A percentile compares a stretch with the other conserved stretches of the same genome.
Conservation (phyloP, 495 filamentous ascomycete species). For the Aspergillus kassunensis region DNA sequence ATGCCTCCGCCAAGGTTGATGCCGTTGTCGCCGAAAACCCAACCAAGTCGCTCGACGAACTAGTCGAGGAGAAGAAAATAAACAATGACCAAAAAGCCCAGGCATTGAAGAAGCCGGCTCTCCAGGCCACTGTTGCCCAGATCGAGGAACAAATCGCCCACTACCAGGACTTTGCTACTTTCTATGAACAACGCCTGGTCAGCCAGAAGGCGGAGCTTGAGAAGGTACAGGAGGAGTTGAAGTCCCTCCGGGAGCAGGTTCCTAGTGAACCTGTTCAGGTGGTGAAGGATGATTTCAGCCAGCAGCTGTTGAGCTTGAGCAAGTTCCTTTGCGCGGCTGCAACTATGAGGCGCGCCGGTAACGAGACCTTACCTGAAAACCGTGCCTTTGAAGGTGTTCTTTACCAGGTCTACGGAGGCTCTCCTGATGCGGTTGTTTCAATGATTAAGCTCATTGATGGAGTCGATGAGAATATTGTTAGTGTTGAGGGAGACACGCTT, state of each 20-base stretch:
- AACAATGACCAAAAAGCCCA: conserved; percentile 90
- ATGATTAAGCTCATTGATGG: conserved; percentile 85
- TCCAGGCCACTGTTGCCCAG: conserved; percentile 69
- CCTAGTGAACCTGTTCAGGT: conserved; percentile 60
- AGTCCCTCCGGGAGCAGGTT: conserved; percentile 62
- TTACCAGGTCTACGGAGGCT: conserved; percentile 82
- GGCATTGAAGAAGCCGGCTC: conserved; percentile 80
- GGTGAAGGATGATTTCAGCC: conserved; percentile 46
- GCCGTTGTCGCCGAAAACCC: conserved; percentile 72
- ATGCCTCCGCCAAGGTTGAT: conserved; percentile 74
- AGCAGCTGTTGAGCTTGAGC: conserved; percentile 61
- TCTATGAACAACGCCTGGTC: conserved; percentile 64
- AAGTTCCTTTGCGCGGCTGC: conserved; percentile 80
- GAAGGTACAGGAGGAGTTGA: conserved; percentile 63
- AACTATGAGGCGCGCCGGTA: conserved; percentile 60
- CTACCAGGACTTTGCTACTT: conserved; percentile 76
- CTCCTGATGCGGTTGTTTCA: conserved; percentile 70
- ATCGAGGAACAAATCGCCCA: conserved; percentile 78
- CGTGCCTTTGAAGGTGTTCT: conserved; percentile 88
- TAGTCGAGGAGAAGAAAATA: conserved; percentile 77
- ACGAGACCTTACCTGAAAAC: conserved; percentile 65
- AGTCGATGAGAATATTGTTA: conserved; percentile 64
- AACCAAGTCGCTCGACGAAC: conserved; percentile 73
- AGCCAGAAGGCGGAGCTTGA: conserved; percentile 70
- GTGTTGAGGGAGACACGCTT: conserved; percentile 59